Evolutionary conservation across 805 yeast species (phyloP).

Genomic region (Pichia deserticola): DNA sequence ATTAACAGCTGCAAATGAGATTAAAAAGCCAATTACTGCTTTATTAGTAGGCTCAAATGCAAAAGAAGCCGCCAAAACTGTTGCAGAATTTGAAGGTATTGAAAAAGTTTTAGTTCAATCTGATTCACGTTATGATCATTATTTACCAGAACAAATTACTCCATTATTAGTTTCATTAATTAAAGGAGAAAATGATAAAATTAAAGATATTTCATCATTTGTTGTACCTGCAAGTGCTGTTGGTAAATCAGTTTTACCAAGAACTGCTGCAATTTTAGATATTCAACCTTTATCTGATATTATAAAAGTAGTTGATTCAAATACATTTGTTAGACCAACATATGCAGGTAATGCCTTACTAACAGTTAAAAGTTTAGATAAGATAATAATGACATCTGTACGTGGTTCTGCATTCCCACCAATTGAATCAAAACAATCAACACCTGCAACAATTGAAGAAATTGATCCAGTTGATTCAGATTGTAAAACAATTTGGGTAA

Average conservation of each 20-base stretch:
- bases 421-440: conserved; percentile 24
- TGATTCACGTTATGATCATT: conserved; percentile 53
- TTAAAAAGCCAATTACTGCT: conserved; percentile 78
- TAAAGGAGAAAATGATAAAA: conserved; percentile 24
- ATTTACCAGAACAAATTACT: conserved; percentile 73
- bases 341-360: conserved; percentile 93
- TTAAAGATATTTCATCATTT: conserved; percentile 58
- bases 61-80: conserved; percentile 38
- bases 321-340: conserved; percentile 84
- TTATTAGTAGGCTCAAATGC: conserved; percentile 62
- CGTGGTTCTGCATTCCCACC: conserved; percentile 76
- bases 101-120: conserved; percentile 51
- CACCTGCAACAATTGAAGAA: conserved; percentile 40
- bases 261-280: conserved; percentile 79
- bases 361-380: conserved; percentile 68
- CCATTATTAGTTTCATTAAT: conserved; percentile 53
- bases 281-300: conserved; percentile 86
- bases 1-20: conserved; percentile 65
- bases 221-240: conserved; percentile 77
- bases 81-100: conserved; percentile 47
- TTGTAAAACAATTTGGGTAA: conserved; percentile 53
- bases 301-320: conserved; percentile 53
- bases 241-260: conserved; percentile 81
- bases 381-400: conserved; percentile 61
- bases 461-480: conserved; percentile 33